Conservation (phyloP, 495 filamentous ascomycete genomes). For the Penicillium flavigenum region DNA sequence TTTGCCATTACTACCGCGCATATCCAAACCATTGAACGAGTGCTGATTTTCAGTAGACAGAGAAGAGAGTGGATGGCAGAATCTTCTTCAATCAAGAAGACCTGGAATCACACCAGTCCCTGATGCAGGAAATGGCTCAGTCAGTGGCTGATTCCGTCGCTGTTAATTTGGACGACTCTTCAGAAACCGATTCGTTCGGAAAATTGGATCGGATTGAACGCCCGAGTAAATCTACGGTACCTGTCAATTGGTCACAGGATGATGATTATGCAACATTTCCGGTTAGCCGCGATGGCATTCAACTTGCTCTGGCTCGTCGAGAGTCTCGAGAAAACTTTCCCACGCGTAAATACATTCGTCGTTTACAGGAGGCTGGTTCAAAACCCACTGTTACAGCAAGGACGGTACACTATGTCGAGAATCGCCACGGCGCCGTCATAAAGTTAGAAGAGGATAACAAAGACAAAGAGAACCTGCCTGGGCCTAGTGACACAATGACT, state of each 20-base stretch:
- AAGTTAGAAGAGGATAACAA: neutral
- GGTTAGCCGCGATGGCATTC: neutral
- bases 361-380: neutral
- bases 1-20: too few relatives aligned
- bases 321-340: constrained; percentile 5
- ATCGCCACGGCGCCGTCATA: neutral
- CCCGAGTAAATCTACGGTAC: neutral
- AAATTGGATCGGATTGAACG: neutral
- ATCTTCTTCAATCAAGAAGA: too few relatives aligned
- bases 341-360: neutral
- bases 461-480: neutral
- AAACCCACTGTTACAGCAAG: neutral
- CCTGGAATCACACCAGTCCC: too few relatives aligned
- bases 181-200: neutral
- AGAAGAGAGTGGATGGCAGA: too few relatives aligned
- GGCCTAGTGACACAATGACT: neutral
- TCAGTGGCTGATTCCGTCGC: too few relatives aligned
- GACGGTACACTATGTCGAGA: neutral
- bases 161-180: neutral
- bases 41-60: too few relatives aligned
- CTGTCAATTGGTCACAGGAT: neutral
- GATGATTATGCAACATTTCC: neutral
- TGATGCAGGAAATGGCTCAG: too few relatives aligned
- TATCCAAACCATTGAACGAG: too few relatives aligned
- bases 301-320: neutral